Conservation (phyloP, 768 basidiomycete species). For the Xerocomus potaroensis region DNA sequence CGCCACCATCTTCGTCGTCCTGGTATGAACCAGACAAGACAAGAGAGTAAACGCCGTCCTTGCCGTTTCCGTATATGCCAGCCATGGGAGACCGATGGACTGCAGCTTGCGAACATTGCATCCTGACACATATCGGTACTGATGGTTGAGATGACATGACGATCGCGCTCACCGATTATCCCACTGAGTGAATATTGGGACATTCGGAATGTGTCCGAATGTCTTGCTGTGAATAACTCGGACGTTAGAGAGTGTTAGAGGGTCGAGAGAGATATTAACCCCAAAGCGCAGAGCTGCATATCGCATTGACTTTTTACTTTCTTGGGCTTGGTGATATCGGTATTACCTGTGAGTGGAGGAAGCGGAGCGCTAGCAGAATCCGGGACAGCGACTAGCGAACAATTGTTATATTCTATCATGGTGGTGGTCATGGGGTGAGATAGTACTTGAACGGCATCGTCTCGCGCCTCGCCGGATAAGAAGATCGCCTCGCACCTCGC, state of each 20-base stretch:
- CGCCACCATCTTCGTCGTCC: slow-evolving; percentile 25
- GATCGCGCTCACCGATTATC: slow-evolving; percentile 11
- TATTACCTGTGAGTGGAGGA: not conserved
- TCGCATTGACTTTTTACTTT: not conserved
- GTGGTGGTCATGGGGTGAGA: slow-evolving; percentile 16
- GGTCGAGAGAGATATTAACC: slow-evolving; percentile 1
- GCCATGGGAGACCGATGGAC: slow-evolving; percentile 14
- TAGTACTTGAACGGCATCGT: no score
- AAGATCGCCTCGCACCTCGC: not conserved
- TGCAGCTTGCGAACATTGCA: slow-evolving; percentile 7
- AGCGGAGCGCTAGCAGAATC: not conserved
- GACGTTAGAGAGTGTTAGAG: not conserved
- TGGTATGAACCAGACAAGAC: slow-evolving; percentile 17
- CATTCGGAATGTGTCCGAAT: slow-evolving; percentile 24
- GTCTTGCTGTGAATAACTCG: slow-evolving; percentile 8
- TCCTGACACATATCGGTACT: not conserved
- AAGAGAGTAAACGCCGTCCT: slow-evolving; percentile 15
- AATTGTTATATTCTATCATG: no score
- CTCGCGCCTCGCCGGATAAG: not conserved
- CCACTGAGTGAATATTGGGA: slow-evolving; percentile 22
- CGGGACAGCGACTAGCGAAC: not conserved
- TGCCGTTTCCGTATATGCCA: slow-evolving; percentile 20
- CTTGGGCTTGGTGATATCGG: no score
- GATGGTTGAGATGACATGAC: not conserved
- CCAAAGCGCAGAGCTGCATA: not conserved